Evolutionary conservation across 345 rosid species (phyloP).

Genomic region (Eucalyptus erythrocorys): DNA sequence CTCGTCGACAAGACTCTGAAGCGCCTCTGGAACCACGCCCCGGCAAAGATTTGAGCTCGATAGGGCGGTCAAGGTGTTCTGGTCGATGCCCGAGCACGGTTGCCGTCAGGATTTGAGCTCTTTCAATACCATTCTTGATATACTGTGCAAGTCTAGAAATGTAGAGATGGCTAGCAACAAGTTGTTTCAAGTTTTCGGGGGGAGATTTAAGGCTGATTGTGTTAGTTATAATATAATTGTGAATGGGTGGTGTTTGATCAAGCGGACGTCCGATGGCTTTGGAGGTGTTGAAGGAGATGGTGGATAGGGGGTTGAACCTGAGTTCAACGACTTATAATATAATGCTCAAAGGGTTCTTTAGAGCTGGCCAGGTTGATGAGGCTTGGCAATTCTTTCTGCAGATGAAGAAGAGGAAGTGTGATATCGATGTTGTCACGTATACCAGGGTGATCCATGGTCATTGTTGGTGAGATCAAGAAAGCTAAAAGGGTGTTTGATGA

Average conservation of each 20-base stretch:
- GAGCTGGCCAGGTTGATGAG: constrained; percentile 65
- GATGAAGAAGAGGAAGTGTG: constrained; percentile 77
- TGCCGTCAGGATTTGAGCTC: constrained; percentile 60
- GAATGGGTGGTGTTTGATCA: constrained; percentile 92
- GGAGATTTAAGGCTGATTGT: constrained; percentile 59
- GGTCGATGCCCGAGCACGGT: constrained; percentile 77
- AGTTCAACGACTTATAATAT: constrained; percentile 58
- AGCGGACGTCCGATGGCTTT: constrained; percentile 69
- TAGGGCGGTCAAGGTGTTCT: constrained; percentile 56
- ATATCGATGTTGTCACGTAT: too few relatives aligned
- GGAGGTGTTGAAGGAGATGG: constrained; percentile 77
- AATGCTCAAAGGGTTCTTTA: constrained; percentile 69
- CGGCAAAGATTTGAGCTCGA: constrained; percentile 79
- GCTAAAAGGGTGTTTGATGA: too few relatives aligned
- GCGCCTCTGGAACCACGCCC: constrained; percentile 90
- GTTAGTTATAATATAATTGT: constrained; percentile 71
- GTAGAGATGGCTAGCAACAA: constrained; percentile 66
- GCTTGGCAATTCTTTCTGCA: constrained; percentile 78
- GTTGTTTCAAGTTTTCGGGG: constrained; percentile 47
- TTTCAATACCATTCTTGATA: constrained; percentile 77
- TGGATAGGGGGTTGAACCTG: constrained; percentile 55
- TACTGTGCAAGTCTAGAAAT: constrained; percentile 54
- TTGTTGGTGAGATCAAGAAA: too few relatives aligned
- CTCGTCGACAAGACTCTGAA: too few relatives aligned
- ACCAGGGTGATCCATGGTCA: too few relatives aligned